Base-by-base conservation (phyloP, 495 filamentous ascomycete species). In the Talaromyces liani region DNA sequence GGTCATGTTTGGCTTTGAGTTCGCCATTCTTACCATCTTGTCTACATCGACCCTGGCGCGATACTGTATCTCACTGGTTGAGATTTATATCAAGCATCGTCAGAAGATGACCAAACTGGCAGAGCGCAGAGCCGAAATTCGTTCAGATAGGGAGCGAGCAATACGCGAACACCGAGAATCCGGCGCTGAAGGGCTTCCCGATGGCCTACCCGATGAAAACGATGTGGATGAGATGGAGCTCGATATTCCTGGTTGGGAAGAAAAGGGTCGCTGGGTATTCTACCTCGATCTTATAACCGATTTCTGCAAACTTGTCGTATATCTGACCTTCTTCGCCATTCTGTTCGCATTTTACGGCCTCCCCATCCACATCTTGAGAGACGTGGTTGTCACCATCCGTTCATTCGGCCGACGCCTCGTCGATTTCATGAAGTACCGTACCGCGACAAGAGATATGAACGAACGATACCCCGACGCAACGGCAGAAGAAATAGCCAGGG, bases 1-100 rank as follows among this genome's bases (percentile, higher is more conserved):
- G 95, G 91, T 98, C 62, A 98, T 98, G 92, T 98, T 98, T 70
- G 87, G 92, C 18, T 98, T 98, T 68, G 94, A 98, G 72, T 98
- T 98, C 68, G 92, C 92, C 12, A 85, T 98, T 63, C 75, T 98
- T 63, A 79, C 85, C 4, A 87, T 95, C 10, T 85, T 86, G 31
- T 96, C 95, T 1, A 76, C 85, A 22, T 93, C 93, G 27, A 97
- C 91, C 7, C 77, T 83, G 18, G 78, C 85, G 59, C 85, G 92
- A 60, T 98, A 98, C 74, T 70, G 81, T 29, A 79, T 98, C 27
- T 89, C 88, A n/a, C 72, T 97, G 58, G 78, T 85, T 4, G 94
- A 98, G 69, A 86, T 88, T 63, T 82, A 82, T 53, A 85, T 97
- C 63, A 85, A 86, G 63, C 84, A 79, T 71, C 82, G 82, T 63